A percentile compares a stretch with the other conserved stretches of the same genome.
Evolutionary conservation across 2,329 filamentous ascomycete species (phyloP).

Genomic region (Fusarium oligoseptatum): DNA sequence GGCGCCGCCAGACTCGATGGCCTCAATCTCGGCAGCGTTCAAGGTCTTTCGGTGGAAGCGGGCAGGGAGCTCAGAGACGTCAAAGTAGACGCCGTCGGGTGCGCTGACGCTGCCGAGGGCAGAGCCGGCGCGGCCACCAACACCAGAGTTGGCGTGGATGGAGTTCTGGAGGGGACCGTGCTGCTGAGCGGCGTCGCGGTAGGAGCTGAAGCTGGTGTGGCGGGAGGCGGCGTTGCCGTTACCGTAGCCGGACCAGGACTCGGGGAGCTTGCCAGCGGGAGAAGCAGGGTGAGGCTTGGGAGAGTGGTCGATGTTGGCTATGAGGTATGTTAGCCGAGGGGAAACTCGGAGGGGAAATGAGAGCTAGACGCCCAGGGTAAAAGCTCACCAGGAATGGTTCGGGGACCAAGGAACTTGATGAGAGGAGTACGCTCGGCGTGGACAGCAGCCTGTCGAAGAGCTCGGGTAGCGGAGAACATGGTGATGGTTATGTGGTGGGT

Average conservation of each 20-base stretch:
- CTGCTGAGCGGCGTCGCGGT: conserved; percentile 83
- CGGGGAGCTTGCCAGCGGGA: conserved; percentile 73
- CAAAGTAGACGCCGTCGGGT: conserved; percentile 83
- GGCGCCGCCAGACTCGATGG: conserved; percentile 93
- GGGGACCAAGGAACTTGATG: conserved; percentile 73
- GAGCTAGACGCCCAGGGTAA: not conserved
- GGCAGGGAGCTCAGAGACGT: conserved; percentile 86
- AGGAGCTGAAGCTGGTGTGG: conserved; percentile 77
- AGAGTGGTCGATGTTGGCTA: conserved; percentile 79
- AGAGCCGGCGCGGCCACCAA: conserved; percentile 75
- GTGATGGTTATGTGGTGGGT: conserved; percentile 23
- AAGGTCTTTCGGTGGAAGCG: conserved; percentile 85
- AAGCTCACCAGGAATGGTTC: conserved; percentile 68
- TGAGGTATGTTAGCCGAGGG: conserved; percentile 34
- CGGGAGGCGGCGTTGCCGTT: conserved; percentile 54
- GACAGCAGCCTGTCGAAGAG: conserved; percentile 70
- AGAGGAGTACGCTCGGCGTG: conserved; percentile 71
- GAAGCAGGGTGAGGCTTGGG: conserved; percentile 81
- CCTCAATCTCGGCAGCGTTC: conserved; percentile 89
- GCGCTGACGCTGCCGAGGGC: conserved; percentile 80
- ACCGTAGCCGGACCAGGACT: conserved; percentile 58
- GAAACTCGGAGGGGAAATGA: not conserved
- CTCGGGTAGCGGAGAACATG: conserved; percentile 70
- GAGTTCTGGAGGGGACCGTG: conserved; percentile 79
- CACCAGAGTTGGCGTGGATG: conserved; percentile 57